Evolutionary conservation across 768 basidiomycete species (phyloP).

Genomic region (Kwoniella heveanensis): DNA sequence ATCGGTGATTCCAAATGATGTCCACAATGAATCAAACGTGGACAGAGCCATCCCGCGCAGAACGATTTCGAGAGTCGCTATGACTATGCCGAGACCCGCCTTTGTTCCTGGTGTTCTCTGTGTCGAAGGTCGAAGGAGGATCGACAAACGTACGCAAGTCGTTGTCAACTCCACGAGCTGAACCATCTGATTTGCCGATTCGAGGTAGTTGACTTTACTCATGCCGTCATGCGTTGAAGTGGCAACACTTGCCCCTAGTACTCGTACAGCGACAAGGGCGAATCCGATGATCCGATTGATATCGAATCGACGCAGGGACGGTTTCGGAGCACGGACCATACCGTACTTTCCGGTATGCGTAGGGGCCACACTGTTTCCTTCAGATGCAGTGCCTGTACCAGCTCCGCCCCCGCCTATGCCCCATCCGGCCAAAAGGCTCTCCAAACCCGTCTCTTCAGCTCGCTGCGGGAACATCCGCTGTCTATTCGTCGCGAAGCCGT

Average conservation of each 20-base stretch:
- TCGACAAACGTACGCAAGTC: not conserved
- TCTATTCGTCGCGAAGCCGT: constrained; percentile 38
- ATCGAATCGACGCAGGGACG: not conserved
- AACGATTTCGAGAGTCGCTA: not conserved
- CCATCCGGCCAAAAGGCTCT: constrained; percentile 45
- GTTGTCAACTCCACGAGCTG: not conserved
- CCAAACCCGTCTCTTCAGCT: constrained; percentile 46
- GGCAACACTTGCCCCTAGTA: not conserved
- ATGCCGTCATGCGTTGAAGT: too few relatives aligned
- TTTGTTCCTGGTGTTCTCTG: not conserved
- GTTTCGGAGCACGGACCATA: not conserved
- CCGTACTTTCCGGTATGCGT: not conserved
- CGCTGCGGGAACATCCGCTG: constrained; percentile 42
- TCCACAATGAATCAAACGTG: too few relatives aligned
- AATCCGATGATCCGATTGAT: not conserved
- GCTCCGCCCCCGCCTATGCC: constrained; percentile 19
- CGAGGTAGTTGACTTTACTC: not conserved
- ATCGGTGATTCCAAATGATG: not conserved
- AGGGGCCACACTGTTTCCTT: not conserved
- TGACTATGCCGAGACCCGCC: not conserved
- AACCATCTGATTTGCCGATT: not conserved
- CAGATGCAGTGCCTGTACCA: not conserved
- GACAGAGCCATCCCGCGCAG: not conserved
- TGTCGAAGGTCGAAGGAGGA: not conserved
- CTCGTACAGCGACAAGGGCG: not conserved